Base-by-base conservation (phyloP, 2,329 filamentous ascomycete species). In the Leptographium wingfieldii region DNA sequence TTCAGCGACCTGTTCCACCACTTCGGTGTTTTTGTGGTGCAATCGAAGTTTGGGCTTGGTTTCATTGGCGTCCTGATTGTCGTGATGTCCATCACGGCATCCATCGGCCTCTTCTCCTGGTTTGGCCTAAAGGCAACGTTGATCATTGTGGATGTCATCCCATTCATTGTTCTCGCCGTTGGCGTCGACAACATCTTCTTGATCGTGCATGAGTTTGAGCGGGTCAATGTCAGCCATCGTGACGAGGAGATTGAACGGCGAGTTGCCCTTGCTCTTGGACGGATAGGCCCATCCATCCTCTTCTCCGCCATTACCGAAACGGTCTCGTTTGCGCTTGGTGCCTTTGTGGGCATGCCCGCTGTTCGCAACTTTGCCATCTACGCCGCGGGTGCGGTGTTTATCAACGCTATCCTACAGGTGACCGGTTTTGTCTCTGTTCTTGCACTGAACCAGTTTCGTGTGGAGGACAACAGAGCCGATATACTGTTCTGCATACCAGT, bases 171-270 rank as follows among this genome's bases (percentile, higher is more conserved):
- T 11, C 77, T 99, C 25, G 94, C 94, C 14, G 92, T 99, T 33
- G 94, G 94, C 54, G 95, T 99, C 3, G 94, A 99, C 79, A 99
- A 99, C 69, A 97, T 99, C 67, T 99, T 99, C 75, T 77, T 99
- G 60, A 96, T 99, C 61, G 94, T 99, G 0, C 94, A 99, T 72
- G 94, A 99, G 72, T 95, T 99, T 62, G 94, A 99, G 70, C 83
- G 94, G 35, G 88, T 96, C 69, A 99, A 99, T 68, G 76, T 91
- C 66, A 95, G 87, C 71, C 88, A 96, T 68, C 90, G 92, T 0
- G 92, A 97, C 68, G 87, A 92, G 63, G 81, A 87, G 71, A 86
- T 99, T 2, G 88, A 95, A 66, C 85, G 92, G 68, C 83, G 94
- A 31, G 85, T 97, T 59, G 87, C 90, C 6, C 86, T 88, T 68